A percentile compares a stretch with the other conserved stretches of the same genome.
phyloP scores from a whole-genome alignment of 306 rosid species.

The Luffa aegyptiaca region DNA sequence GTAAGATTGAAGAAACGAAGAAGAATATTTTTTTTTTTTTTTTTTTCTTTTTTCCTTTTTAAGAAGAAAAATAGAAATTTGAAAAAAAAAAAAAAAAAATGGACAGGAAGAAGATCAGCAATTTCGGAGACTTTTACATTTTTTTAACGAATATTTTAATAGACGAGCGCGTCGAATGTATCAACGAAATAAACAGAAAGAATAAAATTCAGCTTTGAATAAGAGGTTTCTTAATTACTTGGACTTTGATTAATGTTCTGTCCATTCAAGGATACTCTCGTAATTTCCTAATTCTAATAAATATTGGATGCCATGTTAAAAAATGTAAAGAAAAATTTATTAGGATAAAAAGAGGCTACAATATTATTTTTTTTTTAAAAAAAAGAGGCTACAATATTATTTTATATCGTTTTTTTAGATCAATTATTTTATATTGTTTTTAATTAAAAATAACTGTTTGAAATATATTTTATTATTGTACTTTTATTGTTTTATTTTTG shows the following conservation, averaged over 20 bases:
- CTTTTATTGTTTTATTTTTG: neutral
- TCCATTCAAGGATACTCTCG: neutral
- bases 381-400: too few species aligned
- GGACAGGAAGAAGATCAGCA: neutral
- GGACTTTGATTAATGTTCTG: neutral
- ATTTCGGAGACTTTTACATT: neutral
- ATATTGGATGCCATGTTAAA: neutral
- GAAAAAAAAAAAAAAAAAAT: neutral
- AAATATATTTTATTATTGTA: neutral
- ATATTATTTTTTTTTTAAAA: too few species aligned
- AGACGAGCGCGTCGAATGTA: neutral
- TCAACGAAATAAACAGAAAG: conserved; percentile 1
- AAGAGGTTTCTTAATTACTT: neutral
- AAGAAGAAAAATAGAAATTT: neutral
- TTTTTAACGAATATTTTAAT: neutral
- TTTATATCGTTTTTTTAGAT: too few species aligned
- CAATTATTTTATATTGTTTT: too few species aligned
- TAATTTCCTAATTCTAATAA: neutral
- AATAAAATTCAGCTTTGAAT: neutral
- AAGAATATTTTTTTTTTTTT: neutral
- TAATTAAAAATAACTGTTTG: too few species aligned
- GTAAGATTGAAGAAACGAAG: neutral
- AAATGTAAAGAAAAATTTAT: neutral
- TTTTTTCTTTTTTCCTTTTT: neutral
- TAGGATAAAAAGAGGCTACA: too few species aligned